Percentiles rank a stretch among this genome's conserved stretches.
These are phyloP conservation scores for Chondrostereum purpureum DNA, from an alignment of 1,284 basidiomycete genomes.

Conservation along the genomic window DNA sequence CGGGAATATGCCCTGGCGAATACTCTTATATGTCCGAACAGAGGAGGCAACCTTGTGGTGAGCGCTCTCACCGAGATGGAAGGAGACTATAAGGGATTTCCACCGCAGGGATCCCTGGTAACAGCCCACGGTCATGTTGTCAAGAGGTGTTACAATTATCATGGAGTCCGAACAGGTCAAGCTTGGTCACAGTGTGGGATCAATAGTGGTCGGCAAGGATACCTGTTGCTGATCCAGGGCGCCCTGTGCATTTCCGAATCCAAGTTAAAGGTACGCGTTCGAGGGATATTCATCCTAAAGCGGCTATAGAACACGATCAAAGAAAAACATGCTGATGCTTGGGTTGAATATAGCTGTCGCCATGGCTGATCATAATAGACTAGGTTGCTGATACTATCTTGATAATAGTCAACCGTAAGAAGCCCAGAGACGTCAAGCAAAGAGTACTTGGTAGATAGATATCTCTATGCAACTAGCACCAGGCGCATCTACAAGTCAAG, in stretches of 20 bases:
- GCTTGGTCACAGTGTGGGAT: constrained; percentile 31
- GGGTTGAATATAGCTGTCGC: neutral
- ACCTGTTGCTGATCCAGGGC: constrained; percentile 18
- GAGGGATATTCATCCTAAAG: neutral
- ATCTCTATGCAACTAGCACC: constrained; percentile 1
- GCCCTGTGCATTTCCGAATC: neutral
- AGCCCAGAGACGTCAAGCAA: no score
- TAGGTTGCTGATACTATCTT: no score
- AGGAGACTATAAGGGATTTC: constrained; percentile 32
- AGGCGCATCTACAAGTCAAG: neutral
- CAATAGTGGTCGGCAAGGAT: constrained; percentile 47
- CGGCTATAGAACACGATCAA: neutral
- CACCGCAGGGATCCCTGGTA: constrained; percentile 33
- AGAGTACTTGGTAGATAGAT: neutral
- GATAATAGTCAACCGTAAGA: no score
- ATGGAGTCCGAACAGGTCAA: constrained; percentile 28
- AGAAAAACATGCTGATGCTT: neutral
- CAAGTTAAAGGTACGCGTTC: neutral
- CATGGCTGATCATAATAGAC: neutral
- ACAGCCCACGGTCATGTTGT: constrained; percentile 47
- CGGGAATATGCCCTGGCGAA: constrained; percentile 16
- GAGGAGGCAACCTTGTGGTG: constrained; percentile 18
- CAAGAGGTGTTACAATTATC: constrained; percentile 41
- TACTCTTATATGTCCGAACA: neutral
- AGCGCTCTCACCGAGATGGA: constrained; percentile 16